phyloP scores from a whole-genome alignment of 371 early-diverging fungal species.

The Apophysomyces sp. region DNA sequence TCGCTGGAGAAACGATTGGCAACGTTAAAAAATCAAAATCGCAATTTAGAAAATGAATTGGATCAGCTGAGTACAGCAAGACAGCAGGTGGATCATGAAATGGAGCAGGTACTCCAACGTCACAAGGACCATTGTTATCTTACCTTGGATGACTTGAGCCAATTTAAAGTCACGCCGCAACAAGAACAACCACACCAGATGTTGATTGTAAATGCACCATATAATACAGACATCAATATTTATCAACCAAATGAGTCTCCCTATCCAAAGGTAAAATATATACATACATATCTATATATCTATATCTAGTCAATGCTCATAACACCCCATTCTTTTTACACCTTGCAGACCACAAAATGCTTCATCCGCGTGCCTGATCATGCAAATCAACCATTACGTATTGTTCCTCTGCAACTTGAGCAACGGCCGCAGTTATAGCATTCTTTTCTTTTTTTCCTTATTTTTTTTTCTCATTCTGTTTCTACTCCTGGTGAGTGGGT shows the following conservation, averaged over 20 bases:
- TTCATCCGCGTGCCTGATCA: conserved; percentile 32
- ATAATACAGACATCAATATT: conserved; percentile 35
- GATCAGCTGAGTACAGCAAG: conserved; percentile 19
- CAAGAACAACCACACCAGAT: conserved; percentile 19
- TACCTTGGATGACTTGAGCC: conserved; percentile 32
- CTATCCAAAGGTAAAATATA: conserved; percentile 9
- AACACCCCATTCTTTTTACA: not conserved
- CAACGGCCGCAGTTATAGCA: not conserved
- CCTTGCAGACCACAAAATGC: conserved; percentile 19
- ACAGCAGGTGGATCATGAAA: conserved; percentile 34
- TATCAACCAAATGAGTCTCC: conserved; percentile 16
- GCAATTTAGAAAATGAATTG: conserved; percentile 28
- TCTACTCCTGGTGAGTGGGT: not conserved
- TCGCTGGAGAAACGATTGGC: conserved; percentile 30
- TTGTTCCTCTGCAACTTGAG: conserved; percentile 18
- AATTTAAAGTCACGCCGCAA: conserved; percentile 26
- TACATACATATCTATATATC: too few species aligned
- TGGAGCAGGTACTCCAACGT: conserved; percentile 26
- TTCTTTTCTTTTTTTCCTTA: not conserved
- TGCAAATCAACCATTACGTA: conserved; percentile 24
- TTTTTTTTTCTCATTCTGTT: not conserved
- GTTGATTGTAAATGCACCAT: conserved; percentile 38
- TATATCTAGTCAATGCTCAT: too few species aligned
- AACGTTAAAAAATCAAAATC: conserved; percentile 23
- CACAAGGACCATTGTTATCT: conserved; percentile 36